Evolutionary conservation across 495 filamentous ascomycete species (phyloP).

Genomic region (Xylaria cubensis): DNA sequence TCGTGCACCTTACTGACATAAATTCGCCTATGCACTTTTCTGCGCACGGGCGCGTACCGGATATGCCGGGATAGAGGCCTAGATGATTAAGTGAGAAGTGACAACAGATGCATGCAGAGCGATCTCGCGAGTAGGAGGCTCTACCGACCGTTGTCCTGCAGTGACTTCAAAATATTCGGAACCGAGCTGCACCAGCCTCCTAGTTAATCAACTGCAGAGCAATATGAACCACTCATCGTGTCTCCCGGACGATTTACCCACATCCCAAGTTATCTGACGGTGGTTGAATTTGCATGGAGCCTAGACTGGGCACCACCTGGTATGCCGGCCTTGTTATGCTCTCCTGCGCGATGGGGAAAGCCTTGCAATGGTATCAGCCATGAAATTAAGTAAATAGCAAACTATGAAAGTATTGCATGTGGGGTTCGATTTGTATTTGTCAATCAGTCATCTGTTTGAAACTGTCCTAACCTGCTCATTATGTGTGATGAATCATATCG

Average conservation of each 20-base stretch:
- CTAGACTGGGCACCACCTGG: background rate
- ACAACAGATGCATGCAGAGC: background rate
- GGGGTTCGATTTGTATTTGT: background rate
- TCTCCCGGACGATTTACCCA: background rate
- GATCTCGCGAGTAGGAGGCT: background rate
- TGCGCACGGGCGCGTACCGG: constrained; percentile 5
- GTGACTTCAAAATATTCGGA: background rate
- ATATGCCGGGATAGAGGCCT: background rate
- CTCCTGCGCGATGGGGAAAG: background rate
- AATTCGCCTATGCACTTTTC: background rate
- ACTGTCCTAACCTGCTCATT: background rate
- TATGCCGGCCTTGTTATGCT: background rate
- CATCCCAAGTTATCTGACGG: background rate
- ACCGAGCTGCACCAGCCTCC: background rate
- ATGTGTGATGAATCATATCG: background rate
- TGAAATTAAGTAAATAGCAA: background rate
- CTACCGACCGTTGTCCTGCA: background rate
- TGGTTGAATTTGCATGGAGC: background rate
- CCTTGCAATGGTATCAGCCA: background rate
- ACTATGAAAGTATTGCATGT: background rate
- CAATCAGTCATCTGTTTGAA: background rate
- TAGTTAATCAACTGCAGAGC: background rate
- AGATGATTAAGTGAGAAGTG: background rate
- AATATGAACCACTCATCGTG: background rate
- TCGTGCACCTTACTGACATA: background rate